Conservation (phyloP, 495 filamentous ascomycete genomes). For the Apodospora peruviana region DNA sequence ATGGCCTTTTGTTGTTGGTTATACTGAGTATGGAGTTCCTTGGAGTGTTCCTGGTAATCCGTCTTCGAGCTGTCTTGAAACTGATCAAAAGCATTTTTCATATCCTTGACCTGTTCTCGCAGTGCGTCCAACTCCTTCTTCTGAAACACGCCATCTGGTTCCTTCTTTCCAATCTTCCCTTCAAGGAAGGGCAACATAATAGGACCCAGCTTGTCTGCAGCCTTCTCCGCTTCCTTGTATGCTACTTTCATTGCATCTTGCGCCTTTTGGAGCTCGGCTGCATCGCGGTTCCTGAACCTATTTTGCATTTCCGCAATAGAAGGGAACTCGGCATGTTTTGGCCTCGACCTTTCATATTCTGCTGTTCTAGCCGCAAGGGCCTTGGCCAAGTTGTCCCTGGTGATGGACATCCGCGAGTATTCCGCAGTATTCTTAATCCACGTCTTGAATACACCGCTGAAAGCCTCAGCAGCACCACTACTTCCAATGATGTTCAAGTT, state of each 20-base stretch:
- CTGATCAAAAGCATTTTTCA: neutral
- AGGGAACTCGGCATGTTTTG: constrained; percentile 24
- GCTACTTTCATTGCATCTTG: too few species aligned
- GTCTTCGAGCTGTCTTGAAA: neutral
- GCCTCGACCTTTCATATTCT: constrained; percentile 18
- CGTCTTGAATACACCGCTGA: neutral
- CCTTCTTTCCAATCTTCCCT: neutral
- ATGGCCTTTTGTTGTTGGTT: too few species aligned
- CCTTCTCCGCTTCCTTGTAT: too few species aligned
- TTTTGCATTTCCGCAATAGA: constrained; percentile 25
- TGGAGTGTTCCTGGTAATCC: too few species aligned
- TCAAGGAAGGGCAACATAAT: neutral
- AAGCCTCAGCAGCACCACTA: neutral
- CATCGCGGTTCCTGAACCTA: constrained; percentile 6
- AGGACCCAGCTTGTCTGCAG: too few species aligned
- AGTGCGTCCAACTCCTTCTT: neutral
- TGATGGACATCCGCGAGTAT: neutral
- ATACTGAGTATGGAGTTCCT: too few species aligned
- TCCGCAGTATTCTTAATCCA: neutral
- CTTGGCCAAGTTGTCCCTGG: constrained; percentile 11
- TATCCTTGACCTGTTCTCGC: neutral
- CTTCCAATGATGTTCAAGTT: neutral
- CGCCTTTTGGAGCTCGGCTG: neutral
- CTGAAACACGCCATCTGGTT: neutral
- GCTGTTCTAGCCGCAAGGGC: constrained; percentile 7